A percentile compares a stretch with the other conserved stretches of the same genome.
These are phyloP conservation scores for Westerdykella ornata DNA, from an alignment of 2,329 filamentous ascomycete species.

Conservation along the genomic window DNA sequence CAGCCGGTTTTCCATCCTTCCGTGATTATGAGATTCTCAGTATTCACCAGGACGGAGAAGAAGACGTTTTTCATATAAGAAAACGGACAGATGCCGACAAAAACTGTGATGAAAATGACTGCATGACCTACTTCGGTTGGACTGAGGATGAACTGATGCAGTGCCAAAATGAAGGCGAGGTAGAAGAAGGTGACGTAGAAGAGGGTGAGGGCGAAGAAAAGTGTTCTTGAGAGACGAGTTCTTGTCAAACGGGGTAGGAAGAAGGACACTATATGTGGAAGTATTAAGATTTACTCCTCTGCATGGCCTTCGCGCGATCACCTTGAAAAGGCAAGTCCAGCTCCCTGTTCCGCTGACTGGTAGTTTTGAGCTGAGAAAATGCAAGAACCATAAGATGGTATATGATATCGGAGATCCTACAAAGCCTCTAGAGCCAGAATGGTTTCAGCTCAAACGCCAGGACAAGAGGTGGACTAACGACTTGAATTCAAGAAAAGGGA, in stretches of 20 bases:
- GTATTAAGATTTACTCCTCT: no score
- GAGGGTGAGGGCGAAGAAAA: no score
- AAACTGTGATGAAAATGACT: conserved; percentile 3
- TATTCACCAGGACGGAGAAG: conserved; percentile 2
- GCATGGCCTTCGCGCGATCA: background rate
- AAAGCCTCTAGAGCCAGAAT: conserved; percentile 3
- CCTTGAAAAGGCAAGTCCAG: background rate
- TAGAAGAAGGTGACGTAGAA: no score
- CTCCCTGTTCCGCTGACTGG: no score
- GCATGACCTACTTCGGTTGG: conserved; percentile 5
- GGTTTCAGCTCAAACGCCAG: conserved; percentile 3
- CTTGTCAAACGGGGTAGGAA: no score
- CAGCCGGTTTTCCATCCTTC: background rate
- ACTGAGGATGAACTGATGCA: background rate
- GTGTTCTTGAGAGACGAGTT: background rate
- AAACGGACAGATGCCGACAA: conserved; percentile 1
- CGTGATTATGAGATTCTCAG: conserved; percentile 3
- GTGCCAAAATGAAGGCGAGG: background rate
- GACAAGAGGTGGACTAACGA: conserved; percentile 2
- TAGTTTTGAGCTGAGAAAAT: background rate
- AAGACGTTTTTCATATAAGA: conserved; percentile 4
- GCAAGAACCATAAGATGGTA: conserved; percentile 1
- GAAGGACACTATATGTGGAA: no score
- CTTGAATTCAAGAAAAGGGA: background rate
- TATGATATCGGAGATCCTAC: conserved; percentile 6